phyloP scores from a whole-genome alignment of 192 early-diverging fungal genomes.

The Coemansia sp. region DNA sequence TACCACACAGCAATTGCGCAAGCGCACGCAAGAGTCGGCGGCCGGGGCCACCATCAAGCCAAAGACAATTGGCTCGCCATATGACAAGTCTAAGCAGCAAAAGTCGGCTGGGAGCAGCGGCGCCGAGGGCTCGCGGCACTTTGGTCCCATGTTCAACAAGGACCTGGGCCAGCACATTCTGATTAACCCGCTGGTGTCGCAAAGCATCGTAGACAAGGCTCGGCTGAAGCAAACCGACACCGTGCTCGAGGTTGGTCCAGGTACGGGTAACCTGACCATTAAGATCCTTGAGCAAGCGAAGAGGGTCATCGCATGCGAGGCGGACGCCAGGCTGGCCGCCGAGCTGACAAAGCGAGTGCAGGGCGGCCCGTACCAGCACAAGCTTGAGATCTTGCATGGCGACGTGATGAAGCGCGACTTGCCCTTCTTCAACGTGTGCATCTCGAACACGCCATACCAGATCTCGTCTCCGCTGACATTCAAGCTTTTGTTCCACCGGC shows the following conservation, averaged over 20 bases:
- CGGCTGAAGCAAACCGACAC: constrained; percentile 66
- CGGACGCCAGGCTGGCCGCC: constrained; percentile 95
- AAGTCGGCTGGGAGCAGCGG: constrained; percentile 6
- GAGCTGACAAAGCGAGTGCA: constrained; percentile 97
- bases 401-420: constrained; percentile 97
- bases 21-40: constrained; percentile 52
- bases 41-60: constrained; percentile 43
- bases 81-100: constrained; percentile 27
- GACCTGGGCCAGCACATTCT: constrained; percentile 97
- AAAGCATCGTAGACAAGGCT: constrained; percentile 98
- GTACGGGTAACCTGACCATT: constrained; percentile 98
- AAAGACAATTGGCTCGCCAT: constrained; percentile 46
- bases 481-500: constrained; percentile 95
- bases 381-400: constrained; percentile 93
- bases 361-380: constrained; percentile 65
- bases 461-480: constrained; percentile 96
- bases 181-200: constrained; percentile 96
- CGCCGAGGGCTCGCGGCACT: constrained; percentile 47
- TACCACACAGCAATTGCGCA: constrained; percentile 55
- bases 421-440: constrained; percentile 98
- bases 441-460: constrained; percentile 97
- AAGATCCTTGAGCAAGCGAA: constrained; percentile 93
- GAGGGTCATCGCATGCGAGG: constrained; percentile 94
- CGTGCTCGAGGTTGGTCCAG: constrained; percentile 95
- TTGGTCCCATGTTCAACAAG: constrained; percentile 96